Percentiles rank a stretch among this genome's conserved stretches.
phyloP scores from a whole-genome alignment of 2,329 filamentous ascomycete genomes.

The Albifimbria verrucaria region DNA sequence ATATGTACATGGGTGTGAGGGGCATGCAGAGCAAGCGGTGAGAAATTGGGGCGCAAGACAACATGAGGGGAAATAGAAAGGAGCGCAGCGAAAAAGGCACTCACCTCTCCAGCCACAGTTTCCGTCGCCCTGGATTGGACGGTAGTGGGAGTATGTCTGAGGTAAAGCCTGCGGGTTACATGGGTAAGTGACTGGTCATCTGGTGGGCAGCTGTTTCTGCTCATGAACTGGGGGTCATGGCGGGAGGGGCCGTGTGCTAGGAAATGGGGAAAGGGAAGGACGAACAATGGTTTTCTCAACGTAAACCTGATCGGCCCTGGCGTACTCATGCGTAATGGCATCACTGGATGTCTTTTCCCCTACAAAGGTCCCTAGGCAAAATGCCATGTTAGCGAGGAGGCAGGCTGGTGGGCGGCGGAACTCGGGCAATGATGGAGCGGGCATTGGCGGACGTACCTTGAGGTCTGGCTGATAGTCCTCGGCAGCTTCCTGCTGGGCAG shows the following conservation, averaged over 20 bases:
- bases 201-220: background rate
- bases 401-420: slow-evolving; percentile 1
- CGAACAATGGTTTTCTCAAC: slow-evolving; percentile 83
- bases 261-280: slow-evolving; percentile 16
- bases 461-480: slow-evolving; percentile 56
- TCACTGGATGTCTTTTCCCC: slow-evolving; percentile 74
- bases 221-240: background rate
- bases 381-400: slow-evolving; percentile 11
- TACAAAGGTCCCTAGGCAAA: slow-evolving; percentile 69
- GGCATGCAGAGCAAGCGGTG: slow-evolving; percentile 11
- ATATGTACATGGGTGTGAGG: background rate
- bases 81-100: slow-evolving; percentile 23
- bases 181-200: slow-evolving; percentile 12
- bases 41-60: background rate
- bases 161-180: slow-evolving; percentile 65
- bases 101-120: slow-evolving; percentile 98
- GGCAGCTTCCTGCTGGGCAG: slow-evolving; percentile 59
- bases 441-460: slow-evolving; percentile 39
- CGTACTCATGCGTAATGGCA: slow-evolving; percentile 80
- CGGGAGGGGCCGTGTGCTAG: background rate
- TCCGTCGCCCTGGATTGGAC: slow-evolving; percentile 85
- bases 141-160: slow-evolving; percentile 81
- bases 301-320: slow-evolving; percentile 80
- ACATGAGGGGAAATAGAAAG: slow-evolving; percentile 2
- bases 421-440: background rate